Evolutionary conservation across 139 green algal species (phyloP), one percentile per base, ranked within the genome.

Genomic region (Auxenochlorella protothecoides): DNA sequence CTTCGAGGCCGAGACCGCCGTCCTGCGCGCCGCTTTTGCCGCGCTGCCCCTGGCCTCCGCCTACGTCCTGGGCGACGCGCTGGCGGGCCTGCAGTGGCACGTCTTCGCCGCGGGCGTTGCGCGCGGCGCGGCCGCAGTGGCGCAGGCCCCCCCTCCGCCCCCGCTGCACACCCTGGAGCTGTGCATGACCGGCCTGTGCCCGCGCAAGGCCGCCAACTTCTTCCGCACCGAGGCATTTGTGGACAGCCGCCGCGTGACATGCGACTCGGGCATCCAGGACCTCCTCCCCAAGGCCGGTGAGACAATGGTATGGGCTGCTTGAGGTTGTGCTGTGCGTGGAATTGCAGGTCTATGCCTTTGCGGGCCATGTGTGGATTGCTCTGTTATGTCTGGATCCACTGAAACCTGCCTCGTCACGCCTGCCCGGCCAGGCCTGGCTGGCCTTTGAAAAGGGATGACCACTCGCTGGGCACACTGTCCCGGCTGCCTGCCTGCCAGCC

Each of bases 101-200:
- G 85, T 97, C 8, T 98, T 90, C 73, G 78, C 93, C 61, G 92
- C 89, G 7, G 84, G 82, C 61, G 65, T 60, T 59, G 69, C 27
- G 4, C 7, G 4, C 4, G 5, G n/a, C 65, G 52, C 16, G 7
- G n/a, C 16, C 6, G n/a, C 65, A 2, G 63, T 27, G 6, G 11
- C 14, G 14, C 53, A 60, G 59, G 2, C 61, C 51, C 66, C 66
- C 3, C n/a, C 59, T 3, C 60, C 69, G 67, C 11, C 16, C 13
- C 68, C 86, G 16, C 85, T 80, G 3, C 85, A 88, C 80, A 96
- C 92, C 9, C 62, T 98, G 16, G 95, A 99, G 84, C 78, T 98
- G 14, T 98, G 93, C 88, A 97, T 98, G 89, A 97, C 93, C 5
- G 85, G 91, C 6, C 86, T 99, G 12, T 76, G 84, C 72, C 60